A percentile compares a stretch with the other conserved stretches of the same genome.
Conservation (phyloP, 495 filamentous ascomycete genomes). For the Parachaetomium inaequale region DNA sequence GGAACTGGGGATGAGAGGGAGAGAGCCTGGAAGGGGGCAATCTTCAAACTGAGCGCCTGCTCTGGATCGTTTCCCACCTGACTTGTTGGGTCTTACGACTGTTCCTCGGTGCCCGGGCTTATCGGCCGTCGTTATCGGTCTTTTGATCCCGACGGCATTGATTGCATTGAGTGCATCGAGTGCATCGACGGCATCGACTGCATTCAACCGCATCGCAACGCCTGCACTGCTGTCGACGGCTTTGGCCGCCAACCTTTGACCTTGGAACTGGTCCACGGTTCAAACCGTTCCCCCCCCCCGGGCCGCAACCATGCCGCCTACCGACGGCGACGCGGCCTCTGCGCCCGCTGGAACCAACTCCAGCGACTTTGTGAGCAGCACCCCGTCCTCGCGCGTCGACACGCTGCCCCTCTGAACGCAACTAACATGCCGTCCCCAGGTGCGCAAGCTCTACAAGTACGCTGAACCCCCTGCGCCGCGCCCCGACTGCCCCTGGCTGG, state of each 20-base stretch:
- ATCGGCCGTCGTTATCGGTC: constrained; percentile 15
- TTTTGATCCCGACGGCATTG: not conserved
- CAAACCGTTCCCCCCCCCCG: not conserved
- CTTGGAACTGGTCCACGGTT: not conserved
- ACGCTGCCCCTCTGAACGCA: not conserved
- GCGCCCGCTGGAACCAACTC: constrained; percentile 46
- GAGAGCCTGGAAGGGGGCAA: constrained; percentile 14
- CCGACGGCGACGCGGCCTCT: constrained; percentile 36
- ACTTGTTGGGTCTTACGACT: not conserved
- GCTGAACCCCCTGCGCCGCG: not conserved
- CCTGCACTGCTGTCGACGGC: not conserved
- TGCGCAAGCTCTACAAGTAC: constrained; percentile 98
- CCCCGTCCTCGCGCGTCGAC: constrained; percentile 1
- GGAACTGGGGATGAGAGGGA: no score
- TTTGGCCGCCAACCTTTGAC: not conserved
- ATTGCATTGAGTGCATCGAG: no score
- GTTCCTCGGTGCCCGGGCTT: not conserved
- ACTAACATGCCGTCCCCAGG: constrained; percentile 50
- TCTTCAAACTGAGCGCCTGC: constrained; percentile 14
- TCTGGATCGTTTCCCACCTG: constrained; percentile 8
- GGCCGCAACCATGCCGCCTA: constrained; percentile 40
- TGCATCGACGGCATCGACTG: constrained; percentile 6
- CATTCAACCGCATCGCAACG: not conserved
- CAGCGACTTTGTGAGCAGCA: constrained; percentile 48
- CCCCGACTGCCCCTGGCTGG: not conserved